Evolutionary conservation across 768 basidiomycete species (phyloP), one percentile per base, ranked within the genome.

Genomic region (Mycena floridula): DNA sequence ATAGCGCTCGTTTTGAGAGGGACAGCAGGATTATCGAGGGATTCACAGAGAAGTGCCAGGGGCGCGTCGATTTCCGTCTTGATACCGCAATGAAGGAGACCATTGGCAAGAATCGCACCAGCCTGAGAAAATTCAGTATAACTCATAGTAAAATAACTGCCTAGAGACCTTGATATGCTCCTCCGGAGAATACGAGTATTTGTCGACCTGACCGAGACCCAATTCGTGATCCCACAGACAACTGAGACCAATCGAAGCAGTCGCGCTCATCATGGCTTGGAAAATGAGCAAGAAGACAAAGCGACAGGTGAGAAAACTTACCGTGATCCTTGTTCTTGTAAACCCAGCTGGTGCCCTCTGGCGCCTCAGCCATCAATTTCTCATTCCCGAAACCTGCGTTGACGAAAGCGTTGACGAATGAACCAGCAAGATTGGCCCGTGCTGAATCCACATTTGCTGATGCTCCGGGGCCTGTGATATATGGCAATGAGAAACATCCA

Each of bases 251-350:
- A 99, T 74, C 44, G 90, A 94, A 4, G 96, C 96, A 22, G 94
- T 83, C 20, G 96, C 96, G 48, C 88, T 90, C 77, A 95, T 83
- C 92, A 97, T 98, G 43, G 89, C 89, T 90, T 50, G 1, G 52
- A 35, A 5, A 30, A 49, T 1, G 35, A 46, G 43, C 43, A 22
- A 42, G 21, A 15, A 8, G 18, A 24, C 9, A 45, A 0, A 25
- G 6, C 9, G 21, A 35, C 13, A 8, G 28, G 41, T n/a, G 32
- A 23, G 13, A 38, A 21, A 12, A 58, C 73, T 18, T 46, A 84
- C 94, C 96, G 50, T 96, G 91, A 43, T 97, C 95, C 68, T 98
- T 98, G 73, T 98, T 98, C 77, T 98, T 98, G 74, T 98, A 99
- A 46, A 99, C 91, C 93, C 93, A 99, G 55, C 91, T 94, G 63